phyloP scores from a whole-genome alignment of 176 grass and related monocot species.

The Hsuehochloa calcarea region DNA sequence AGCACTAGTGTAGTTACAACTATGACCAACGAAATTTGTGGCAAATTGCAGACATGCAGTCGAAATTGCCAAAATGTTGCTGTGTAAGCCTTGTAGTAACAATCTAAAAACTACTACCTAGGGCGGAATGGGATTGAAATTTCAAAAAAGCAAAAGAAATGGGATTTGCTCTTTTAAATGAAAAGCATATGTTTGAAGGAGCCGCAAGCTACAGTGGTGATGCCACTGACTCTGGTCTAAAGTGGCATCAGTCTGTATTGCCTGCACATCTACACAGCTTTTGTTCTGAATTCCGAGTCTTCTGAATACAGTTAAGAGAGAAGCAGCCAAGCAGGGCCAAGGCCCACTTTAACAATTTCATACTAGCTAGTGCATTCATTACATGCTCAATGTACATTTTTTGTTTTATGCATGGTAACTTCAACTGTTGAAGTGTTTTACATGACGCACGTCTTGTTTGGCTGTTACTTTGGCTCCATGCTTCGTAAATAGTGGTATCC shows the following conservation, averaged over 20 bases:
- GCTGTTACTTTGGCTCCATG: too few species aligned
- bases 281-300: background rate
- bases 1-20: too few species aligned
- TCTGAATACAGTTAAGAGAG: background rate
- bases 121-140: background rate
- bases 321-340: background rate
- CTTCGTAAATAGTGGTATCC: too few species aligned
- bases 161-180: background rate
- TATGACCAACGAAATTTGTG: background rate
- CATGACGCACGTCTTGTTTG: too few species aligned
- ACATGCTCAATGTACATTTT: too few species aligned
- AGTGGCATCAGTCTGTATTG: slow-evolving; percentile 1
- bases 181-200: background rate
- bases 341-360: background rate
- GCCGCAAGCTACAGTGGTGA: background rate
- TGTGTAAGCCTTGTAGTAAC: background rate
- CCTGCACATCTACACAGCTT: slow-evolving; percentile 11
- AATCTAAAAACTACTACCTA: background rate
- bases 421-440: too few species aligned
- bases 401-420: too few species aligned
- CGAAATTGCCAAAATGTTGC: too few species aligned
- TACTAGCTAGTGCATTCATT: too few species aligned
- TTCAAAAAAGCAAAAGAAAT: background rate
- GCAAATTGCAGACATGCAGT: too few species aligned
- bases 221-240: slow-evolving; percentile 12